A percentile compares a stretch with the other conserved stretches of the same genome.
Evolutionary conservation across 768 basidiomycete genomes (phyloP).

Genomic region (Glaciozyma martinii): DNA sequence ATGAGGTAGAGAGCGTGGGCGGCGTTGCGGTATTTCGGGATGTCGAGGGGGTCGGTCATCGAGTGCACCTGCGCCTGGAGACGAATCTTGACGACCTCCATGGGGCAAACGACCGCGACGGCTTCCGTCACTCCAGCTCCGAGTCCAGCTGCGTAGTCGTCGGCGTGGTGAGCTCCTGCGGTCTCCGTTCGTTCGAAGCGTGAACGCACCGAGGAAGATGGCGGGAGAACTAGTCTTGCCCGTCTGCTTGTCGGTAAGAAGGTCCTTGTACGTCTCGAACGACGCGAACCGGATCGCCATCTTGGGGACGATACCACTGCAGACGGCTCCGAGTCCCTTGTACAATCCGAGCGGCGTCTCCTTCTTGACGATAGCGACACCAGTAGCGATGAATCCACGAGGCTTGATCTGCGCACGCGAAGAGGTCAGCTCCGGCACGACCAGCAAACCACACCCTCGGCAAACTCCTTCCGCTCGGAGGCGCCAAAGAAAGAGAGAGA

Average conservation of each 20-base stretch:
- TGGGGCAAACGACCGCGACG: constrained; percentile 86
- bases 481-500: constrained; percentile 30
- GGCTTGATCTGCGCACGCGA: constrained; percentile 63
- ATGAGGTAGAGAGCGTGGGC: constrained; percentile 94
- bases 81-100: constrained; percentile 99
- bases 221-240: constrained; percentile 68
- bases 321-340: constrained; percentile 89
- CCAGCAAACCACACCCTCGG: not conserved
- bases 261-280: constrained; percentile 87
- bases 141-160: constrained; percentile 71
- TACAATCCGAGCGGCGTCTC: constrained; percentile 94
- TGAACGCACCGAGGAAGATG: constrained; percentile 71
- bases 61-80: constrained; percentile 97
- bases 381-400: constrained; percentile 86
- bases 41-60: constrained; percentile 85
- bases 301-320: constrained; percentile 95
- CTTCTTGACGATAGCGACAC: constrained; percentile 69
- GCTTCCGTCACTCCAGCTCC: constrained; percentile 66
- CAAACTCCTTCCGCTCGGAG: not conserved
- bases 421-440: not conserved
- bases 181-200: not conserved
- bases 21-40: constrained; percentile 89
- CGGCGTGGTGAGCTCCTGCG: not conserved
- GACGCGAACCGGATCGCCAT: constrained; percentile 99
- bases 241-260: constrained; percentile 63